Percentiles rank a stretch among this genome's conserved stretches.
These are phyloP conservation scores for Nymphaea thermarum DNA, from an alignment of 164 flowering plant genomes.

Conservation along the genomic window DNA sequence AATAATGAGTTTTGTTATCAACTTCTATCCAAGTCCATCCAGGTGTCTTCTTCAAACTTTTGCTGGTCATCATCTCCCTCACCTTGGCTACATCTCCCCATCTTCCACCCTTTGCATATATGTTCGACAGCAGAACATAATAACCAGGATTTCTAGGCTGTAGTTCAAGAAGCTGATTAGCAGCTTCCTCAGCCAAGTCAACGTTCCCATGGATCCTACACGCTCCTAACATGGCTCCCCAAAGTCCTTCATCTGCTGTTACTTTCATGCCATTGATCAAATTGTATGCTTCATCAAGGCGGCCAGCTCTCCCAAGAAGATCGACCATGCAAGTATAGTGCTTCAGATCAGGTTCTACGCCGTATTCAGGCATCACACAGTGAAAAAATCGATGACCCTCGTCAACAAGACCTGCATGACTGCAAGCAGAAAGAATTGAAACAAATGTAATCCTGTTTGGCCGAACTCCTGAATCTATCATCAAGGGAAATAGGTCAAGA, in stretches of 20 bases:
- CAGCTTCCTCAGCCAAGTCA: constrained; percentile 40
- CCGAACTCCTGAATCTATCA: constrained; percentile 26
- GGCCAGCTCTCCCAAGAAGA: constrained; percentile 51
- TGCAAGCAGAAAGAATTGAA: constrained; percentile 39
- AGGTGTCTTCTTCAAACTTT: constrained; percentile 37
- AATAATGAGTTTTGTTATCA: constrained; percentile 22
- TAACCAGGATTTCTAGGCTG: constrained; percentile 41
- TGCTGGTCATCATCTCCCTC: constrained; percentile 28
- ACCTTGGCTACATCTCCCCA: constrained; percentile 44
- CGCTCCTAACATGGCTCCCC: constrained; percentile 48
- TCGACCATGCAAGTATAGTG: constrained; percentile 60
- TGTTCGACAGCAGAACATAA: constrained; percentile 46
- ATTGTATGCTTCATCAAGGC: constrained; percentile 33
- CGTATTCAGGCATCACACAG: constrained; percentile 23
- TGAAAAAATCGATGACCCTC: constrained; percentile 34
- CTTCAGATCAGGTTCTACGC: constrained; percentile 29
- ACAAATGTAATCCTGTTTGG: constrained; percentile 42
- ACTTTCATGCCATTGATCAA: constrained; percentile 25
- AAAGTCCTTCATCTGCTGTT: constrained; percentile 36
- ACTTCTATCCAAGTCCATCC: constrained; percentile 56
- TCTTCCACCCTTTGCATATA: constrained; percentile 45
- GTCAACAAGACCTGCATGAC: constrained; percentile 44
- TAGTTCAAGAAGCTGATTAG: constrained; percentile 32
- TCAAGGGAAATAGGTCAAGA: constrained; percentile 32
- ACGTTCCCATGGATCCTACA: constrained; percentile 33